Evolutionary conservation across 805 yeast genomes (phyloP).

Genomic region (Cyberlindnera misumaiensis): DNA sequence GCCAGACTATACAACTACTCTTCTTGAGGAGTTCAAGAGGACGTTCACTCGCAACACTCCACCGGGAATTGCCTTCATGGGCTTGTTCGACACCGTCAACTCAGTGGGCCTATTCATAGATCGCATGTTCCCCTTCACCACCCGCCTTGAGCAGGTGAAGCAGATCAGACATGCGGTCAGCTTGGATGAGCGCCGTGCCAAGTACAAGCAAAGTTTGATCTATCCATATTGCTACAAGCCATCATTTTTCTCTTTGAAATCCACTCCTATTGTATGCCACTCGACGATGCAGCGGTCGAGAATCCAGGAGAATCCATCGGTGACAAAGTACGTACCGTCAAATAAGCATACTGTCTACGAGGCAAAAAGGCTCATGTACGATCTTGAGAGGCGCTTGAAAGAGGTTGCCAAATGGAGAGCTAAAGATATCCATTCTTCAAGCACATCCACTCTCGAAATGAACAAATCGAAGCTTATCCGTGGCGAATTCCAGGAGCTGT

Average conservation of each 20-base stretch:
- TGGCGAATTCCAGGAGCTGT: conserved; percentile 42
- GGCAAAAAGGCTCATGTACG: conserved; percentile 13
- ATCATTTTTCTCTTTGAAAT: conserved; percentile 18
- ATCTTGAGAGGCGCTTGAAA: conserved; percentile 10
- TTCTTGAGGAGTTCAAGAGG: conserved; percentile 45
- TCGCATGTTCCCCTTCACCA: conserved; percentile 50
- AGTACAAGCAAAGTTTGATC: conserved; percentile 52
- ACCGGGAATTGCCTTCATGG: conserved; percentile 49
- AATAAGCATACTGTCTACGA: conserved; percentile 4
- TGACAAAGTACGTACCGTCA: neutral
- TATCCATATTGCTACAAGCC: conserved; percentile 36
- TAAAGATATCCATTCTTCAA: conserved; percentile 2
- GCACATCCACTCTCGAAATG: conserved; percentile 8
- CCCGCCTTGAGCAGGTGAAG: conserved; percentile 41
- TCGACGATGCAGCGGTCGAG: neutral
- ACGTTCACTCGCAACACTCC: conserved; percentile 42
- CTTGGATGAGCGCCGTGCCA: conserved; percentile 59
- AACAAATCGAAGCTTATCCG: conserved; percentile 21
- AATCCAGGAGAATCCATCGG: neutral
- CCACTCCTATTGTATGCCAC: conserved; percentile 3
- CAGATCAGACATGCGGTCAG: conserved; percentile 65
- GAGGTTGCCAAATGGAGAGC: neutral
- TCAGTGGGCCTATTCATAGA: conserved; percentile 58
- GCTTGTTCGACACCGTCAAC: conserved; percentile 64
- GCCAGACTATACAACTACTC: conserved; percentile 35